Conservation (phyloP, 352 stramenopile genomes). For the Globisporangium cylindrosporum region DNA sequence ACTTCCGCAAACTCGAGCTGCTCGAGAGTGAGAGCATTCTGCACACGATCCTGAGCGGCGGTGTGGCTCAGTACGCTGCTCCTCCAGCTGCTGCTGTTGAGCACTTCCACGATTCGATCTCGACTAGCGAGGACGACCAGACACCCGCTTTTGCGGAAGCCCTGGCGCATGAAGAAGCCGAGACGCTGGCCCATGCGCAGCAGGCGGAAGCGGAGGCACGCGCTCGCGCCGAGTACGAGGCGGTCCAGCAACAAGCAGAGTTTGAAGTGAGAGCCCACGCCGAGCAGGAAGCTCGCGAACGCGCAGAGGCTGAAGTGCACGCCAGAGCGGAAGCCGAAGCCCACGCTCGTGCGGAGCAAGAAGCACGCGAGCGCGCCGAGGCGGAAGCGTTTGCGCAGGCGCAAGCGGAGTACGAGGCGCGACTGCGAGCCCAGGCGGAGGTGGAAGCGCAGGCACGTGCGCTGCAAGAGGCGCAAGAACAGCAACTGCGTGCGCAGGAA, state of each 20-base stretch:
- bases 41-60: conserved; percentile 34
- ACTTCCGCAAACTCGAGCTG: conserved; percentile 66
- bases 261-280: conserved; percentile 15
- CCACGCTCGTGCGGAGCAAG: conserved; percentile 23
- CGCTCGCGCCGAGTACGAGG: conserved; percentile 15
- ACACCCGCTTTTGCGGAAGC: not conserved
- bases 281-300: conserved; percentile 25
- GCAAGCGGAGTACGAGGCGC: conserved; percentile 26
- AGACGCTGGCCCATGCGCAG: not conserved
- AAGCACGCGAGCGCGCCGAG: conserved; percentile 20
- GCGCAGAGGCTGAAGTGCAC: conserved; percentile 21
- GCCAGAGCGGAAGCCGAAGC: conserved; percentile 27
- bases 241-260: conserved; percentile 17
- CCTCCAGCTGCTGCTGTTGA: conserved; percentile 1
- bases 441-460: conserved; percentile 18
- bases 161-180: not conserved
- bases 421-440: conserved; percentile 25
- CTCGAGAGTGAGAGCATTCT: conserved; percentile 65
- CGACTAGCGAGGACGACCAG: not conserved
- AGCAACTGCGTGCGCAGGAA: conserved; percentile 18
- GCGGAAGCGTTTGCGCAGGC: conserved; percentile 19
- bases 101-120: conserved; percentile 6
- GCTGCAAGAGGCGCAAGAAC: conserved; percentile 32
- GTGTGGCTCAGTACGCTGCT: not conserved
- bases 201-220: conserved; percentile 11